Percentiles rank a stretch among this genome's conserved stretches.
These are phyloP conservation scores for Neofusicoccum laricinum DNA, from an alignment of 2,329 filamentous ascomycete genomes.

Conservation along the genomic window DNA sequence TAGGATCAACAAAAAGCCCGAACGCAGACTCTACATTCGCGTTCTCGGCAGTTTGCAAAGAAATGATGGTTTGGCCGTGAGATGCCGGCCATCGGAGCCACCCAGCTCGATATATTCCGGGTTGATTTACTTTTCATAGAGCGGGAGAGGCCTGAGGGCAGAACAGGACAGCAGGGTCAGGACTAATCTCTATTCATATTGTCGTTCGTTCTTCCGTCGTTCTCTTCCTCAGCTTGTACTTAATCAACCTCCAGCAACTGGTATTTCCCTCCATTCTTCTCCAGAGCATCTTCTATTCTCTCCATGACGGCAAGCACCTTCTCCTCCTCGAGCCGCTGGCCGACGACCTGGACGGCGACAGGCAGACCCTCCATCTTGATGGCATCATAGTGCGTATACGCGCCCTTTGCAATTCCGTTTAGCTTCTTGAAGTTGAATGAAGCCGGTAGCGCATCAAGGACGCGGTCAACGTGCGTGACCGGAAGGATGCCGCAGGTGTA, in stretches of 20 bases:
- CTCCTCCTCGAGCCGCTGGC: constrained; percentile 77
- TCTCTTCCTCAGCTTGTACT: background rate
- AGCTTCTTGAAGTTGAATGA: constrained; percentile 61
- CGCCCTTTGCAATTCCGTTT: constrained; percentile 77
- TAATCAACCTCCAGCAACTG: constrained; percentile 47
- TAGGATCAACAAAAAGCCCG: no score
- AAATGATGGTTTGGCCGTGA: no score
- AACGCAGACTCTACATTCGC: no score
- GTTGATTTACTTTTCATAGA: no score
- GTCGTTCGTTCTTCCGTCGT: no score
- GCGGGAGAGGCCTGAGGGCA: no score
- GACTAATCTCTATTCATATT: no score
- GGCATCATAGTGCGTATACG: constrained; percentile 83
- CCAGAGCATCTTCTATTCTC: constrained; percentile 71
- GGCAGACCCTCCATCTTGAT: constrained; percentile 82
- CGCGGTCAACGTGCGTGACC: constrained; percentile 76
- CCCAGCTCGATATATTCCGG: no score
- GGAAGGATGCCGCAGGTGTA: constrained; percentile 82
- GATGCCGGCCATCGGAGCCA: no score
- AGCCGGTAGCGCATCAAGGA: constrained; percentile 62
- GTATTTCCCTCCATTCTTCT: constrained; percentile 50
- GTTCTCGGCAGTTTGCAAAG: no score
- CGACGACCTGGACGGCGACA: constrained; percentile 81
- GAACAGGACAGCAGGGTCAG: no score
- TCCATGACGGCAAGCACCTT: constrained; percentile 82